Base-by-base conservation (phyloP, 2,329 filamentous ascomycete genomes). In the Colletotrichum destructivum region DNA sequence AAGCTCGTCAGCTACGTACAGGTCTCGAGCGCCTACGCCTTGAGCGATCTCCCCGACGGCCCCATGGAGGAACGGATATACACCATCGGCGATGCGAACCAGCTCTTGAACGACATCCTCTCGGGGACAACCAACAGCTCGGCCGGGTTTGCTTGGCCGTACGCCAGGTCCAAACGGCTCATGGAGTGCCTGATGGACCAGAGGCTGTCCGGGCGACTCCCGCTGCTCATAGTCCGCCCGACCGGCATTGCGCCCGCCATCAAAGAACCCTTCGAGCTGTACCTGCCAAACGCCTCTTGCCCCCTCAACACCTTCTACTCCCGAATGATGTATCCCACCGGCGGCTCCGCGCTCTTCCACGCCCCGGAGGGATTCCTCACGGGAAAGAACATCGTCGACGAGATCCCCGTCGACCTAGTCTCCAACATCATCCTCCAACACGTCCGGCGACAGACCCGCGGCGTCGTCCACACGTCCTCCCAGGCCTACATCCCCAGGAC, bases 121-220 rank as follows among this genome's bases (percentile, higher is more conserved):
- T 55, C 31, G 6, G 52, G 31, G 9, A 55, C n/a, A 15, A 38
- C 18, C 18, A 15, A 13, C 18, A 35, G 31, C 31, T 5, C 4
- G 31, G 52, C 18, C 2, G 52, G 4, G 0, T 55, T 55, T 31
- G 52, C 52, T 15, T 55, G 31, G 31, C 52, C 52, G 18, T 55
- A 55, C n/a, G 52, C 52, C 31, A 55, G n/a, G 11, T 55, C 52
- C 4, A 55, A 55, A 35, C n/a, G 52, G 18, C 52, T 55, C 31
- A 55, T 55, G 52, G 52, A 55, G 52, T 55, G 52, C 5, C 31
- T 55, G 18, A 18, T 55, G 18, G 31, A 55, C 18, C 31, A 18
- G 9, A 55, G 31, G 52, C 9, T 55, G 18, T 18, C 26, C 2
- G 23, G 38, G 4, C 18, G 6, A 12, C 31, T 55, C 11, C 52